A percentile compares a stretch with the other conserved stretches of the same genome.
Evolutionary conservation across 305 asterid genomes (phyloP).

Genomic region (Fraxinus greggii): DNA sequence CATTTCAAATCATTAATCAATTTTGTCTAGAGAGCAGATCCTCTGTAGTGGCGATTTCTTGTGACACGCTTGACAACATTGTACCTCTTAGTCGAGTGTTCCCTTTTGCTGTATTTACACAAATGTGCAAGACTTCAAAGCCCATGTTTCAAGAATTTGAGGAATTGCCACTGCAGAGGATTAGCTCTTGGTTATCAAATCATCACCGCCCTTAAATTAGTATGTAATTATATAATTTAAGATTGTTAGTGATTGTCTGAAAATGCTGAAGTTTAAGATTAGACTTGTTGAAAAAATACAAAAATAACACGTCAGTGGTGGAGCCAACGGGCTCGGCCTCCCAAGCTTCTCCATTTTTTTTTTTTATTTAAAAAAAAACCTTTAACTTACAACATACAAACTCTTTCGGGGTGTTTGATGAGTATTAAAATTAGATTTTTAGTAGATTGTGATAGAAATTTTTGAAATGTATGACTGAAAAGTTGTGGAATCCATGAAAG

Average conservation of each 20-base stretch:
- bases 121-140: slow-evolving; percentile 21
- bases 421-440: too few relatives aligned
- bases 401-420: background rate
- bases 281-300: slow-evolving; percentile 13
- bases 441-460: too few relatives aligned
- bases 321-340: slow-evolving; percentile 1
- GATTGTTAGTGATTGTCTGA: background rate
- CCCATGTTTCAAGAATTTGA: background rate
- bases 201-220: slow-evolving; percentile 31
- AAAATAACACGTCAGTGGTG: background rate
- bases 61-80: slow-evolving; percentile 10
- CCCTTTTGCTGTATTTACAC: background rate
- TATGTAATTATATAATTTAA: slow-evolving; percentile 17
- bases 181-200: slow-evolving; percentile 16
- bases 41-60: slow-evolving; percentile 15
- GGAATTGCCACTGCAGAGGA: slow-evolving; percentile 13
- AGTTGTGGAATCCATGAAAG: too few relatives aligned
- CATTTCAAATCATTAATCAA: slow-evolving; percentile 27
- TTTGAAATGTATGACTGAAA: too few relatives aligned
- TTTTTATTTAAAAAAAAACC: too few relatives aligned
- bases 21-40: slow-evolving; percentile 22
- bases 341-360: background rate
- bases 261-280: background rate
- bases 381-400: background rate
- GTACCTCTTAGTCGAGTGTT: slow-evolving; percentile 20